phyloP scores from a whole-genome alignment of 2,329 filamentous ascomycete genomes.

The Xylaria arbuscula region DNA sequence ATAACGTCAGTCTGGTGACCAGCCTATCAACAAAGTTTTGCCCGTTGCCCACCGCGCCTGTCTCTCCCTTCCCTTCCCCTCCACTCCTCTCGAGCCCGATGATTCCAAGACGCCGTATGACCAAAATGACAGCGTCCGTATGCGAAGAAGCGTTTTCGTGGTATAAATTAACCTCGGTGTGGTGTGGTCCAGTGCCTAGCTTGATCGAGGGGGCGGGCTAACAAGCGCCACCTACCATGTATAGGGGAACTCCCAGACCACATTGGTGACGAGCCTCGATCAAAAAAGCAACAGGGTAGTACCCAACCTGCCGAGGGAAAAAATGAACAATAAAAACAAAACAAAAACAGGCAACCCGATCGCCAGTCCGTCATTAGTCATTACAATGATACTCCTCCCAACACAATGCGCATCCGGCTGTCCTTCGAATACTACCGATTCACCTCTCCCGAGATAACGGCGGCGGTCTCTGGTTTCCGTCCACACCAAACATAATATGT shows the following conservation, averaged over 20 bases:
- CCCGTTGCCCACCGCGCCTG: background rate
- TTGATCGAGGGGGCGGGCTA: background rate
- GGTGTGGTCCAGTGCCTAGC: background rate
- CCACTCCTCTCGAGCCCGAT: background rate
- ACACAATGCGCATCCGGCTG: background rate
- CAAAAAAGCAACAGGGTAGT: background rate
- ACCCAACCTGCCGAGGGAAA: background rate
- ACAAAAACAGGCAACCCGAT: constrained; percentile 15
- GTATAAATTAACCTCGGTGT: background rate
- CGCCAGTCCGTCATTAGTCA: constrained; percentile 33
- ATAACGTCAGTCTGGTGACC: constrained; percentile 4
- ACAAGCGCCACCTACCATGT: background rate
- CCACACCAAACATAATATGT: constrained; percentile 42
- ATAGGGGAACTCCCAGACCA: background rate
- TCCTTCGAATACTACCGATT: constrained; percentile 13
- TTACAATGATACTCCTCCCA: constrained; percentile 19
- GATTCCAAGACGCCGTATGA: constrained; percentile 10
- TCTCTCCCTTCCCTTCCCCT: background rate
- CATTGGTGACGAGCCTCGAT: background rate
- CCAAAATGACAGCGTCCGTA: background rate
- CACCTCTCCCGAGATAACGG: background rate
- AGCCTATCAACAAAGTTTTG: constrained; percentile 1
- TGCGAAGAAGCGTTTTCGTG: background rate
- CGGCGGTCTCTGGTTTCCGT: constrained; percentile 32
- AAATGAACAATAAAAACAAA: background rate